Evolutionary conservation across 2,329 filamentous ascomycete species (phyloP), one percentile per base, ranked within the genome.

Genomic region (Aspergillus sp.): DNA sequence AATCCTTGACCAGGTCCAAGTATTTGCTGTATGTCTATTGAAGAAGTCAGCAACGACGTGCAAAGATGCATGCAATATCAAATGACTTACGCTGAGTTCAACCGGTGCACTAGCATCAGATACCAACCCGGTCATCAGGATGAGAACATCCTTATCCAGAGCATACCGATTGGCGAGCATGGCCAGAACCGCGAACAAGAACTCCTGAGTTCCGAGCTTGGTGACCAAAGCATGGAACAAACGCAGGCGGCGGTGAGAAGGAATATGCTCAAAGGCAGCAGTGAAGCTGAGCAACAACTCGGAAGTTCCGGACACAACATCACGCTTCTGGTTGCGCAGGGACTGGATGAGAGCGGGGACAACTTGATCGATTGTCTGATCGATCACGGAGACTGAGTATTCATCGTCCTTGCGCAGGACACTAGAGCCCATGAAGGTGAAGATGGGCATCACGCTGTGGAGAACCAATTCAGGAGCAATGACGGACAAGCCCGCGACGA

Each of bases 391-490:
- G 11, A 93, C 92, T 21, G 95, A 98, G 78, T 97, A 98, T 68
- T 98, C 94, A 70, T 99, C 96, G 68, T 91, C 92, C 78, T 97
- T 94, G 52, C 91, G 88, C 53, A 99, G 84, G 19, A 97, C 89
- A 3, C 91, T 96, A 47, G 89, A 90, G 44, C 94, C 92, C 89
- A 98, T 97, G 73, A 98, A 97, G 0, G 95, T 98, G 78, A 99
- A 99, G 55, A 99, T 94, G 11, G 95, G 95, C 95, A 99, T 99
- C 57, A 99, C 91, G 68, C 92, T 97, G 77, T 99, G 94, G 59
- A 99, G 83, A 3, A 99, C 91, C 51, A 96, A 81, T 73, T 96
- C 93, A 0, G 96, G 95, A 0, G 92, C 91, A 66, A 93, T 90
- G 41, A 89, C 89, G 21, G 95, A 94, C 42, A 99, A 82, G 59